Evolutionary conservation across 257 asterid species (phyloP).

Genomic region (Penstemon barbatus): DNA sequence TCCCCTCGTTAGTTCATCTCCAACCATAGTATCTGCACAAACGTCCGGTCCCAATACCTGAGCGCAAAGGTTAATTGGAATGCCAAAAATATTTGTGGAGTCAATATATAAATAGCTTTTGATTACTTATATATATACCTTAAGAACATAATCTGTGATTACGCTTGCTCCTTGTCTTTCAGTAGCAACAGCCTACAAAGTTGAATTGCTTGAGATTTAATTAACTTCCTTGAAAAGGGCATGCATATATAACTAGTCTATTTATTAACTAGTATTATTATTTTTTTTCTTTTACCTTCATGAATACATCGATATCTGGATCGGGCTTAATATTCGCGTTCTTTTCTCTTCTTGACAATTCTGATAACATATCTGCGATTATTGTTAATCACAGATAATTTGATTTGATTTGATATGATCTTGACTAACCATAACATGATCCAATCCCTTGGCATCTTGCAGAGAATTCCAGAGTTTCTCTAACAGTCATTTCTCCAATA

Average conservation of each 20-base stretch:
- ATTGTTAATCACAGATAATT: background rate
- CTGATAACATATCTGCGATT: conserved; percentile 44
- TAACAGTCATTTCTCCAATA: conserved; percentile 47
- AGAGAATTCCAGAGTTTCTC: conserved; percentile 46
- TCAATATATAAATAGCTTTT: too few species aligned
- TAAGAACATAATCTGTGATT: conserved; percentile 45
- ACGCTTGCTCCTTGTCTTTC: conserved; percentile 45
- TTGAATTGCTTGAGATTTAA: background rate
- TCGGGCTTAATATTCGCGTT: conserved; percentile 49
- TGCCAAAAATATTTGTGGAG: background rate
- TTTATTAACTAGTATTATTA: too few species aligned
- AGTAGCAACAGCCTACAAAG: conserved; percentile 41
- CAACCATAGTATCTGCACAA: conserved; percentile 56
- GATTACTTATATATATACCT: conserved; percentile 26
- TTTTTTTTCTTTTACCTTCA: conserved; percentile 36
- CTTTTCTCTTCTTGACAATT: conserved; percentile 49
- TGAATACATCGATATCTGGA: conserved; percentile 51
- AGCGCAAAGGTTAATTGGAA: background rate
- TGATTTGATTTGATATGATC: background rate
- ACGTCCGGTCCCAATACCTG: conserved; percentile 53
- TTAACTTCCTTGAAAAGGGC: background rate
- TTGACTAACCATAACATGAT: conserved; percentile 36
- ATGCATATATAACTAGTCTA: background rate
- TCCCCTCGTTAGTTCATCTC: conserved; percentile 48
- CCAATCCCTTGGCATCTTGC: conserved; percentile 48